Evolutionary conservation across 805 yeast genomes (phyloP).

Genomic region (Myxozyma lipomycoides): DNA sequence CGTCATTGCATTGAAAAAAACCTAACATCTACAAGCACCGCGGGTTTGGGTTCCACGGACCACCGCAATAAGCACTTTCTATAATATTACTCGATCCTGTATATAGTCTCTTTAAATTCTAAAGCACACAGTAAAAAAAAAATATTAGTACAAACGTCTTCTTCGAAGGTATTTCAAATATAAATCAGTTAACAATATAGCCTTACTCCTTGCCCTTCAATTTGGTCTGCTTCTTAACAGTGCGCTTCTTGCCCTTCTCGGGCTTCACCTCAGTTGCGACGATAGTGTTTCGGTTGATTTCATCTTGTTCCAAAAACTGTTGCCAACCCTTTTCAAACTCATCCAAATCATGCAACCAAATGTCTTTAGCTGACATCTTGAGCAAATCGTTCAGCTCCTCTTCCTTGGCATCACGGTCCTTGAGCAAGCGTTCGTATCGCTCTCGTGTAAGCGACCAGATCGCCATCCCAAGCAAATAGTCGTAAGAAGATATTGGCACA

Average conservation of each 20-base stretch:
- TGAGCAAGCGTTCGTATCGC: constrained; percentile 73
- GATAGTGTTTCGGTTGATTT: constrained; percentile 1
- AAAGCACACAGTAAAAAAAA: no score
- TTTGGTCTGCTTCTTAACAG: no score
- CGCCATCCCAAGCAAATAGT: constrained; percentile 85
- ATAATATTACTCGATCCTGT: no score
- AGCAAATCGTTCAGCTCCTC: constrained; percentile 63
- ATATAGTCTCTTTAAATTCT: no score
- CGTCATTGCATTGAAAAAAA: no score
- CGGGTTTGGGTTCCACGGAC: no score
- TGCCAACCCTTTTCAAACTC: constrained; percentile 65
- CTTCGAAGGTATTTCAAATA: no score
- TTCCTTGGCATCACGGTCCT: constrained; percentile 70
- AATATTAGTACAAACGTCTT: no score
- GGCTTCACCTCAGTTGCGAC: not conserved
- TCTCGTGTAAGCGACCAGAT: constrained; percentile 91
- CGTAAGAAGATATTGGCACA: constrained; percentile 46
- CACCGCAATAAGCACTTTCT: no score
- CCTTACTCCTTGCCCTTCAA: no score
- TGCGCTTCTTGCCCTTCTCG: not conserved
- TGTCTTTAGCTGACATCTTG: constrained; percentile 70
- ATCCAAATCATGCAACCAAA: constrained; percentile 84
- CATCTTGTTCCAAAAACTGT: constrained; percentile 60
- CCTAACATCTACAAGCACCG: no score
- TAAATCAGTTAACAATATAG: no score